phyloP scores from a whole-genome alignment of 2,329 filamentous ascomycete species.

The Paraphaeosphaeria sporulosa region DNA sequence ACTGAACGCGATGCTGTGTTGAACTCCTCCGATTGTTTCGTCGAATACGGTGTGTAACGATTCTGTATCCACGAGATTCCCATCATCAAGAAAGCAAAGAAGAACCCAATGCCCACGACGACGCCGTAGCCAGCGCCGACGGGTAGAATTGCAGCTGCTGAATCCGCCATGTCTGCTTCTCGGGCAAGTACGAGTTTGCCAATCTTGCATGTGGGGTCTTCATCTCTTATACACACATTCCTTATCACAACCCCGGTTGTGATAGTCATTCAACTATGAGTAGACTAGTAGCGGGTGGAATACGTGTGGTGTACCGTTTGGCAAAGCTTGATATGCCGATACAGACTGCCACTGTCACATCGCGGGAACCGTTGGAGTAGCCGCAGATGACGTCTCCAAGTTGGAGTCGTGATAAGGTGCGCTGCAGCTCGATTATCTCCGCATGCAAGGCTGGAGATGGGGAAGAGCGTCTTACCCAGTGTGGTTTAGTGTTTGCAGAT shows the following conservation, averaged over 20 bases:
- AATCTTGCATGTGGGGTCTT: background rate
- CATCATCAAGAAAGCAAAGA: slow-evolving; percentile 46
- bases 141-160: slow-evolving; percentile 29
- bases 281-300: background rate
- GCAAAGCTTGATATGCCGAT: background rate
- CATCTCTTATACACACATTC: background rate
- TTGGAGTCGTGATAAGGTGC: background rate
- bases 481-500: background rate
- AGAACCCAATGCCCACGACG: slow-evolving; percentile 59
- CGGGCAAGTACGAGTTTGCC: background rate
- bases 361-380: background rate
- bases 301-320: background rate
- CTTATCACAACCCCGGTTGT: background rate
- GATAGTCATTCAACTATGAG: background rate
- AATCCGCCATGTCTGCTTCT: slow-evolving; percentile 23
- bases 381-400: background rate
- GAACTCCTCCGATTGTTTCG: slow-evolving; percentile 56
- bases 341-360: background rate
- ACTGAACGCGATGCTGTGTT: slow-evolving; percentile 56
- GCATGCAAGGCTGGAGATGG: background rate
- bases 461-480: background rate
- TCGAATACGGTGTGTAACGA: slow-evolving; percentile 48
- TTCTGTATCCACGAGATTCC: slow-evolving; percentile 48
- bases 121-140: slow-evolving; percentile 58
- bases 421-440: background rate